Evolutionary conservation across 331 rosid genomes (phyloP), one percentile per base, ranked within the genome.

Genomic region (Malus hybrid): DNA sequence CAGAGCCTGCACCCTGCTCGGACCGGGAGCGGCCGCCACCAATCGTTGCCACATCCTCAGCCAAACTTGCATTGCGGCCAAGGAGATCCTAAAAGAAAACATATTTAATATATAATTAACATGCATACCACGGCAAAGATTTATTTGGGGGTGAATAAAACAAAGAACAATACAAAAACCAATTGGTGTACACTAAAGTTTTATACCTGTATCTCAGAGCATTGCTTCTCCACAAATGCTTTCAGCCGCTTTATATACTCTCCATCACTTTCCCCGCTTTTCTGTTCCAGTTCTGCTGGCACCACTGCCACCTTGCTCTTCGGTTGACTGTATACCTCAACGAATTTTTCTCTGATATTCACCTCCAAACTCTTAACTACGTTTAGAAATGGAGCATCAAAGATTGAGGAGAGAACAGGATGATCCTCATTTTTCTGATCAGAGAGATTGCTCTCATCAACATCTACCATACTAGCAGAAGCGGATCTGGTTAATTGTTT

Each of bases 241-340:
- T 90, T 89, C 77, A 94, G 89, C 86, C 97, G 87, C 87, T 89
- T 92, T 59, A 89, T 71, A 76, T 94, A 94, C 80, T 90, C 96
- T 10, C 82, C 79, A 56, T 92, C 97, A 80, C 82, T 82, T 85
- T 92, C 99, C 65, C 88, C 87, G 9, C 85, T 84, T 79, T 81
- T 89, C 85, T 90, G 97, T 73, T 92, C 99, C 85, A 94, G 67
- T 56, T 94, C 97, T 36, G 93, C 97, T 8, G 99, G 99, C 70
- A 92, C 97, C 75, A 89, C 92, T 22, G 93, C 90, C 81, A 92
- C 93, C 73, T 92, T 82, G 82, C 82, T 86, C 90, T 90, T 94
- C 70, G 96, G 92, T 46, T 74, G 91, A 79, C 99, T 90, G 80
- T 85, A 94, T 65, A 90, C 87, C 62, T 85, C 90, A 67, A 94